Conservation (phyloP, 257 asterid genomes). For the Solanum etuberosum region DNA sequence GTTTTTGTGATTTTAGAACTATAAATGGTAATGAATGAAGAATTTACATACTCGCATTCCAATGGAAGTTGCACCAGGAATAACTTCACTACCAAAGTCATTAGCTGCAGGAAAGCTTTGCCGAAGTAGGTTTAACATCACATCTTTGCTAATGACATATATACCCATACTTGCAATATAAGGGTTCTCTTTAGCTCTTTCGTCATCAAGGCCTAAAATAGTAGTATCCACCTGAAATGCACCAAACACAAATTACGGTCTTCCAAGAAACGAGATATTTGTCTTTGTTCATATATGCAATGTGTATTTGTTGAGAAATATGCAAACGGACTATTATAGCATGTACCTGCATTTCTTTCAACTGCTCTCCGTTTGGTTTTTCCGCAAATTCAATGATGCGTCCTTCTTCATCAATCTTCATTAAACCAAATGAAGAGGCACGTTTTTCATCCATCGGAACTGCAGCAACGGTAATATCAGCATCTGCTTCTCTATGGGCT, state of each 20-base stretch:
- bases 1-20: background rate
- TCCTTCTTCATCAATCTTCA: slow-evolving; percentile 94
- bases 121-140: slow-evolving; percentile 60
- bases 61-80: slow-evolving; percentile 86
- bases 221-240: slow-evolving; percentile 75
- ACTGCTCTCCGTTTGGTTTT: slow-evolving; percentile 85
- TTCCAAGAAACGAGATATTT: background rate
- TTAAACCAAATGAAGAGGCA: slow-evolving; percentile 85
- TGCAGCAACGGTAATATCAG: slow-evolving; percentile 96
- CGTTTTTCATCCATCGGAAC: slow-evolving; percentile 94
- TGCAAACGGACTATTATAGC: no score
- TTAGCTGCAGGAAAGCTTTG: slow-evolving; percentile 76
- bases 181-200: slow-evolving; percentile 87
- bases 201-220: slow-evolving; percentile 83
- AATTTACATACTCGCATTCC: slow-evolving; percentile 60
- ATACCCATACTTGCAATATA: slow-evolving; percentile 96
- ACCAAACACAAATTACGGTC: background rate
- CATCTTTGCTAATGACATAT: slow-evolving; percentile 84
- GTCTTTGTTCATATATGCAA: background rate
- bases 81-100: slow-evolving; percentile 93
- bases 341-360: slow-evolving; percentile 73
- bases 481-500: slow-evolving; percentile 97
- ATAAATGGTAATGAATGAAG: background rate
- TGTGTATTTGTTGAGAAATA: no score
- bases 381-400: slow-evolving; percentile 80